Percentiles rank a stretch among this genome's conserved stretches.
These are phyloP conservation scores for Pseudopyricularia cyperi DNA, from an alignment of 2,329 filamentous ascomycete genomes.

Conservation along the genomic window DNA sequence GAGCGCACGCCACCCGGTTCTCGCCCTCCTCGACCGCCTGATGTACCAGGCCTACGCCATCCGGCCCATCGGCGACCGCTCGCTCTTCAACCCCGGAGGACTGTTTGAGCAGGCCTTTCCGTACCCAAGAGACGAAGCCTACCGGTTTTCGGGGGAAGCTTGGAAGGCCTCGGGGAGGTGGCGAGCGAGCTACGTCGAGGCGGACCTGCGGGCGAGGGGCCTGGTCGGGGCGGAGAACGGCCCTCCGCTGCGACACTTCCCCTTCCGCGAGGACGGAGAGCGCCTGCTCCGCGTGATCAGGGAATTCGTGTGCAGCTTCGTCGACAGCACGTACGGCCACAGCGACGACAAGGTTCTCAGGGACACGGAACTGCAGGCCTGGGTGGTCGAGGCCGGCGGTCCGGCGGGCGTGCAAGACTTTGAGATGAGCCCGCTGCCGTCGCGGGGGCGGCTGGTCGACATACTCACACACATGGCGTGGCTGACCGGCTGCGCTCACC, in stretches of 20 bases:
- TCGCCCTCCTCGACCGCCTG: constrained; percentile 21
- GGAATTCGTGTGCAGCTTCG: constrained; percentile 24
- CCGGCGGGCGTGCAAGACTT: constrained; percentile 26
- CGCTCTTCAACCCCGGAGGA: constrained; percentile 16
- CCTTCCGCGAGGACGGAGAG: constrained; percentile 28
- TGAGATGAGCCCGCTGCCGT: constrained; percentile 13
- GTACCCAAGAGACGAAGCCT: constrained; percentile 15
- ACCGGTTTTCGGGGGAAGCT: constrained; percentile 13
- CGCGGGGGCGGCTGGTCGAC: constrained; percentile 19
- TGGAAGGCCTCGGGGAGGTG: constrained; percentile 19
- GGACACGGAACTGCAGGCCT: constrained; percentile 29
- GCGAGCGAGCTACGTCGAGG: constrained; percentile 23
- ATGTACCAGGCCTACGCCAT: constrained; percentile 18
- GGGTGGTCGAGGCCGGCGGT: constrained; percentile 25
- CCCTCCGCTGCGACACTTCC: constrained; percentile 24
- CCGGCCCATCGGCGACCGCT: constrained; percentile 10
- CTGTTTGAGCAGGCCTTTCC: constrained; percentile 19
- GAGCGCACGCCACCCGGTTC: constrained; percentile 29
- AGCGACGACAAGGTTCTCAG: constrained; percentile 14
- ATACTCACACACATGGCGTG: constrained; percentile 24
- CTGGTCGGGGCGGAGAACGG: constrained; percentile 22
- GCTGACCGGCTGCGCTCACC: constrained; percentile 16
- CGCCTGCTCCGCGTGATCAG: constrained; percentile 21
- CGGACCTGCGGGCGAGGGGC: constrained; percentile 22
- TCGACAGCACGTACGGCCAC: constrained; percentile 28